Evolutionary conservation across 179 eudicot species (phyloP).

Genomic region (Spinacia oleracea): DNA sequence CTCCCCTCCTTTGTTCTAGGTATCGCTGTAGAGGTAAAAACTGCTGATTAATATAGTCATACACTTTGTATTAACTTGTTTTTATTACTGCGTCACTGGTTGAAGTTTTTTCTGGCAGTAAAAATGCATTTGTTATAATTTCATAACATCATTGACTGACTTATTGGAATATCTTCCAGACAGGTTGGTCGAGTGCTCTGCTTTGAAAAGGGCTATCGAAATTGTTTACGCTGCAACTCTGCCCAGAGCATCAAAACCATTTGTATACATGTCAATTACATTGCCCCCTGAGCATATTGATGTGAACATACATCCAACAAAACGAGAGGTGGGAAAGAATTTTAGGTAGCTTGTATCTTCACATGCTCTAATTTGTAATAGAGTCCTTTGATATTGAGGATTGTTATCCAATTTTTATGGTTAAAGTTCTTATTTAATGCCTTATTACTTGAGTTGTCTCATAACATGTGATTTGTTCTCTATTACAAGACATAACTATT

Average conservation of each 20-base stretch:
- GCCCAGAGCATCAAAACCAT: constrained; percentile 98
- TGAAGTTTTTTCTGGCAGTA: neutral
- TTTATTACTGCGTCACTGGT: constrained; percentile 6
- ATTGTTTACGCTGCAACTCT: constrained; percentile 90
- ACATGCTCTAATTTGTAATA: neutral
- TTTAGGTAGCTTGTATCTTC: neutral
- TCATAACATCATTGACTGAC: neutral
- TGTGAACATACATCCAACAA: constrained; percentile 98
- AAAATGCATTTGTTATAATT: constrained; percentile 8
- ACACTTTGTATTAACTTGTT: neutral
- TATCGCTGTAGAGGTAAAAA: neutral
- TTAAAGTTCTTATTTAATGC: neutral
- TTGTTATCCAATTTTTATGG: neutral
- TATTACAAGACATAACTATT: neutral
- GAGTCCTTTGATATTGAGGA: neutral
- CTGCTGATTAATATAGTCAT: neutral
- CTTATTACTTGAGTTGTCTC: neutral
- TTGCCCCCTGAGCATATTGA: constrained; percentile 95
- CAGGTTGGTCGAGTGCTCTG: constrained; percentile 89
- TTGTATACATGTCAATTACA: constrained; percentile 83
- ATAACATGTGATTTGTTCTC: neutral
- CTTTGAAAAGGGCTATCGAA: constrained; percentile 93
- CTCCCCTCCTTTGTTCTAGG: neutral
- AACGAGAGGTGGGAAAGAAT: constrained; percentile 70
- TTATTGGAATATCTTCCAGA: constrained; percentile 45